Percentiles rank a stretch among this genome's conserved stretches.
phyloP scores from a whole-genome alignment of 2,329 filamentous ascomycete genomes.

The Pseudogymnoascus sp. region DNA sequence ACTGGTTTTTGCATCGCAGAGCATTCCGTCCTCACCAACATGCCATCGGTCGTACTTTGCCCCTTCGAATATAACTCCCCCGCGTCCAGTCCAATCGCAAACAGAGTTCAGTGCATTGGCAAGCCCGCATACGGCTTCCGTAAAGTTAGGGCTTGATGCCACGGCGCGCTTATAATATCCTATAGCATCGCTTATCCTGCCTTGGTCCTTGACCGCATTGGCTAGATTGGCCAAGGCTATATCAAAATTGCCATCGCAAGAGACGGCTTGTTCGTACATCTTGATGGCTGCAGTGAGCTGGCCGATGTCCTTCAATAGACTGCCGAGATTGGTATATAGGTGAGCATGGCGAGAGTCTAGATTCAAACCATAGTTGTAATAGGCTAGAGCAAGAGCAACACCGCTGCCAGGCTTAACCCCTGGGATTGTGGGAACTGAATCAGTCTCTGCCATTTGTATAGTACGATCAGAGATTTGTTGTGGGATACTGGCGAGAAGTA shows the following conservation, averaged over 20 bases:
- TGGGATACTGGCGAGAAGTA: conserved; percentile 89
- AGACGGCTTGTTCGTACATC: conserved; percentile 94
- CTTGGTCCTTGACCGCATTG: conserved; percentile 96
- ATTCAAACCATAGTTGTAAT: conserved; percentile 89
- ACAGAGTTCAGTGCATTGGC: conserved; percentile 94
- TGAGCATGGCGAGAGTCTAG: conserved; percentile 88
- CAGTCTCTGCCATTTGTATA: conserved; percentile 25
- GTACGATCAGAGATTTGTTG: conserved; percentile 44
- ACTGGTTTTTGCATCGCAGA: conserved; percentile 62
- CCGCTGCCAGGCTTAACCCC: conserved; percentile 82
- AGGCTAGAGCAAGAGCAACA: conserved; percentile 77
- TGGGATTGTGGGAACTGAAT: conserved; percentile 48
- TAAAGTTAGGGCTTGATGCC: conserved; percentile 85
- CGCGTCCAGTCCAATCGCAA: conserved; percentile 86
- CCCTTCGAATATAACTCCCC: conserved; percentile 68
- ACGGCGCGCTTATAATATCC: conserved; percentile 86
- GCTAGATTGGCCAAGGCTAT: conserved; percentile 94
- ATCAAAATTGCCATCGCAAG: conserved; percentile 89
- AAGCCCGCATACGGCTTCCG: conserved; percentile 91
- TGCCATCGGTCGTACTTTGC: conserved; percentile 86
- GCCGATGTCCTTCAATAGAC: conserved; percentile 90
- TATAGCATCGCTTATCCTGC: conserved; percentile 86
- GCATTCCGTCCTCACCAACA: conserved; percentile 75
- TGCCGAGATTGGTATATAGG: conserved; percentile 92
- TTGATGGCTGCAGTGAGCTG: conserved; percentile 84